Evolutionary conservation across 441 rosid species (phyloP).

Genomic region (Francoa sonchifolia): DNA sequence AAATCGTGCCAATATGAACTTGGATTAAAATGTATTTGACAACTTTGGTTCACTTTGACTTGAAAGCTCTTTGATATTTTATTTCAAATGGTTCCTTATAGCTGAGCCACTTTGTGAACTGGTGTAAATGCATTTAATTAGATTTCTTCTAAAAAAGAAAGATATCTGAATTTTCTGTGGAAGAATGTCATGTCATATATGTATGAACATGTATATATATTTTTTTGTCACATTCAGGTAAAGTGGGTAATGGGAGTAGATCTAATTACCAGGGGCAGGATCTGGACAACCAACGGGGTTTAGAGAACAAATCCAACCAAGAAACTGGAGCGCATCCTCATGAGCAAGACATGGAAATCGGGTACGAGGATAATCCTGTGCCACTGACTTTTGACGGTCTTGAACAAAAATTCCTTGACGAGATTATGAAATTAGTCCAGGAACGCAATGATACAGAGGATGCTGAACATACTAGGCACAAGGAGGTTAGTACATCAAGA

Average conservation of each 20-base stretch:
- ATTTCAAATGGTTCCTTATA: too few relatives aligned
- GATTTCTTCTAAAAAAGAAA: too few relatives aligned
- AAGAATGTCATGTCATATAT: not conserved
- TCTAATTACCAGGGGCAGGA: slow-evolving; percentile 8
- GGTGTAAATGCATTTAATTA: too few relatives aligned
- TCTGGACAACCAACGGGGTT: not conserved
- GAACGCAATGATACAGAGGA: slow-evolving; percentile 24
- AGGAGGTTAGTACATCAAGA: slow-evolving; percentile 32
- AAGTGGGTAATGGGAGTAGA: slow-evolving; percentile 5
- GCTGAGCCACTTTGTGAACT: too few relatives aligned
- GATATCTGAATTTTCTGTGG: too few relatives aligned
- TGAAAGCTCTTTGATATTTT: too few relatives aligned
- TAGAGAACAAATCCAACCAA: slow-evolving; percentile 1
- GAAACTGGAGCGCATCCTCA: slow-evolving; percentile 6
- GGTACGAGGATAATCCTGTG: slow-evolving; percentile 12
- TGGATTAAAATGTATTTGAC: too few relatives aligned
- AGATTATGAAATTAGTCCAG: slow-evolving; percentile 15
- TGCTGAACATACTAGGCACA: slow-evolving; percentile 20
- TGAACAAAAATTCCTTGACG: slow-evolving; percentile 17
- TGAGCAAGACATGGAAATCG: slow-evolving; percentile 14
- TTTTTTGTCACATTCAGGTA: not conserved
- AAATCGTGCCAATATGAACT: too few relatives aligned
- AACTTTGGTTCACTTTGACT: too few relatives aligned
- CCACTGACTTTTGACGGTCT: slow-evolving; percentile 16
- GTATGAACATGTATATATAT: not conserved